These are phyloP conservation scores for Starmerella vitae DNA, from an alignment of 805 yeast genomes.

Conservation along the genomic window DNA sequence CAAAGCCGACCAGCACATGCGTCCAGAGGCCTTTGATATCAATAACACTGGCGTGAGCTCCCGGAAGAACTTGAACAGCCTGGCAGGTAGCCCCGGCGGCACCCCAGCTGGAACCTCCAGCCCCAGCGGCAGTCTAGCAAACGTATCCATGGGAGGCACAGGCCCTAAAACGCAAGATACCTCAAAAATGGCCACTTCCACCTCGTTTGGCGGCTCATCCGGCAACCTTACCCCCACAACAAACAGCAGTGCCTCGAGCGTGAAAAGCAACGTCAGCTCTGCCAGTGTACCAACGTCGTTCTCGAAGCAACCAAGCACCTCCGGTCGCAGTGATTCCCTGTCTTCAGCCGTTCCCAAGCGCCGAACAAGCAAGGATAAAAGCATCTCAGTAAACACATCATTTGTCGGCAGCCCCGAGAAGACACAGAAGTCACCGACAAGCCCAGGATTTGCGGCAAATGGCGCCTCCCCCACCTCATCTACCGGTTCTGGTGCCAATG, in stretches of 20 bases:
- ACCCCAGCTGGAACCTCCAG: too few relatives aligned
- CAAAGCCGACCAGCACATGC: slow-evolving; percentile 16
- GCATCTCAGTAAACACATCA: neutral
- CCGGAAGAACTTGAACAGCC: slow-evolving; percentile 18
- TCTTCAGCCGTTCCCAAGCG: neutral
- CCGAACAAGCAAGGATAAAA: neutral
- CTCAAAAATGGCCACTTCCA: neutral
- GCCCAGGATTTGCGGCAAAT: neutral
- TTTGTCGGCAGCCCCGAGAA: neutral
- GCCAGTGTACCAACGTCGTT: neutral
- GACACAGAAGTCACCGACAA: neutral
- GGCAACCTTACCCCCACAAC: neutral
- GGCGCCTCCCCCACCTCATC: neutral
- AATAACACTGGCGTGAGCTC: slow-evolving; percentile 23
- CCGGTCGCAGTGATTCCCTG: neutral
- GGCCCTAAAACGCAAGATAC: too few relatives aligned
- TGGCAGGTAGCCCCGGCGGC: too few relatives aligned
- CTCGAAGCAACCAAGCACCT: neutral
- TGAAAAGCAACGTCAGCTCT: too few relatives aligned
- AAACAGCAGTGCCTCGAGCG: too few relatives aligned
- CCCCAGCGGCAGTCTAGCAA: too few relatives aligned
- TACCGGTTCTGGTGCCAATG: neutral
- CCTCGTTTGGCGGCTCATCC: neutral
- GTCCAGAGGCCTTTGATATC: slow-evolving; percentile 24
- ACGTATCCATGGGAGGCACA: too few relatives aligned